Percentiles rank a stretch among this genome's conserved stretches.
Conservation (phyloP, 129 eudicot species). For the Erigeron canadensis region DNA sequence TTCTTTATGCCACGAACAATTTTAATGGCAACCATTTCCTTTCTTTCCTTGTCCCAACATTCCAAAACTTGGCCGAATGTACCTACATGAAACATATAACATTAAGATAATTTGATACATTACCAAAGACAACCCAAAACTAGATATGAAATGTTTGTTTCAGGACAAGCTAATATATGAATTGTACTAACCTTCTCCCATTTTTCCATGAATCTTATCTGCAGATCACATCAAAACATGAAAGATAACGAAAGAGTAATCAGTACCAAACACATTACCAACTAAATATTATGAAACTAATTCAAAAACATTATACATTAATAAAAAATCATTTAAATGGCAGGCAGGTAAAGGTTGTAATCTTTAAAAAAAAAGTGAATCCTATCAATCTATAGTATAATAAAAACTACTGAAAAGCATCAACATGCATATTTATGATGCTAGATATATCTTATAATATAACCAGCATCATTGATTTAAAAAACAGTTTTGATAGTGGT, state of each 20-base stretch:
- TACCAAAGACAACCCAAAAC: background rate
- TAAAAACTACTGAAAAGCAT: no score
- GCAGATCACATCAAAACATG: slow-evolving; percentile 23
- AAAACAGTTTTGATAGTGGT: slow-evolving; percentile 35
- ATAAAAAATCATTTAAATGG: no score
- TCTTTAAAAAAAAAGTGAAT: no score
- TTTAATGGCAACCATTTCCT: slow-evolving; percentile 86
- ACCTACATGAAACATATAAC: slow-evolving; percentile 37
- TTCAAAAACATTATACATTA: background rate
- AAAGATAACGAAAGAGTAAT: slow-evolving; percentile 10
- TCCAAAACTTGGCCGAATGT: slow-evolving; percentile 89
- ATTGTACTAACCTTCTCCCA: slow-evolving; percentile 74
- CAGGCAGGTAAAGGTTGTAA: no score
- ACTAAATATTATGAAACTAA: background rate
- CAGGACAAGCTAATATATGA: no score
- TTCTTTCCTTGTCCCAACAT: slow-evolving; percentile 85
- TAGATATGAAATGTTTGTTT: background rate
- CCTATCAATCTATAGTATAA: no score
- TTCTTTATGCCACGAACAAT: slow-evolving; percentile 82
- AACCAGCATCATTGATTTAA: slow-evolving; percentile 16
- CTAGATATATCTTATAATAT: background rate
- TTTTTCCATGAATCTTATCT: slow-evolving; percentile 86
- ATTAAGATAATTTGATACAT: background rate
- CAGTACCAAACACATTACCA: background rate
- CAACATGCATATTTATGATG: background rate